A percentile compares a stretch with the other conserved stretches of the same genome.
Evolutionary conservation across 1,139 yeast species (phyloP).

Genomic region (Wickerhamomyces sp.): DNA sequence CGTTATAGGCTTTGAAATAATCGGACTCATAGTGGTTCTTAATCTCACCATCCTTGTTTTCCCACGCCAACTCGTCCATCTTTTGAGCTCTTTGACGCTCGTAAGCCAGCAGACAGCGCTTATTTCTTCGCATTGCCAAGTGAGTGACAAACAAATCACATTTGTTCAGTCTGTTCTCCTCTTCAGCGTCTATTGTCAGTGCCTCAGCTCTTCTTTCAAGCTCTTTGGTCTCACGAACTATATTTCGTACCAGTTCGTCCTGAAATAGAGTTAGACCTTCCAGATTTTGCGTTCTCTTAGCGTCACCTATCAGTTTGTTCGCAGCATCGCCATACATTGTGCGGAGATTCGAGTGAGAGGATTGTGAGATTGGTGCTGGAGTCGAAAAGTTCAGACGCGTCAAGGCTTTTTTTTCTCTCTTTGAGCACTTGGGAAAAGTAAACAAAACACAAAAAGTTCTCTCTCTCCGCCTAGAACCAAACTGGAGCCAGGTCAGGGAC

Average conservation of each 20-base stretch:
- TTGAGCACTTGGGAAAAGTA: too few species aligned
- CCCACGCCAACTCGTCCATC: conserved; percentile 72
- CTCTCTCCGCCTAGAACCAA: too few species aligned
- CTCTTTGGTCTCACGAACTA: conserved; percentile 50
- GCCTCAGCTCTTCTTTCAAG: conserved; percentile 40
- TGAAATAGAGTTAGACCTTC: conserved; percentile 70
- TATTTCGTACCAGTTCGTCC: conserved; percentile 64
- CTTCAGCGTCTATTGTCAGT: conserved; percentile 26
- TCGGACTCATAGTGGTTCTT: conserved; percentile 66
- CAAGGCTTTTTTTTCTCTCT: too few species aligned
- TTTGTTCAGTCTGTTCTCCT: conserved; percentile 41
- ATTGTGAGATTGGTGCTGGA: too few species aligned
- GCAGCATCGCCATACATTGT: conserved; percentile 93
- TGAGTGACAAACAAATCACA: conserved; percentile 82
- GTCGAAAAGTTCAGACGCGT: too few species aligned
- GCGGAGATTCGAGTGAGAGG: too few species aligned
- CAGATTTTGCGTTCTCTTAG: conserved; percentile 68
- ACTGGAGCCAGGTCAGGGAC: too few species aligned
- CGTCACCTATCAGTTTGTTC: conserved; percentile 74
- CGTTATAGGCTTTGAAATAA: conserved; percentile 66
- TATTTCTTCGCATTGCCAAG: conserved; percentile 73
- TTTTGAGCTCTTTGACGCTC: conserved; percentile 66
- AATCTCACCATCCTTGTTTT: conserved; percentile 28
- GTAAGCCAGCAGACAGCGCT: conserved; percentile 83
- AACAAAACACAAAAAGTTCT: too few species aligned